Evolutionary conservation across 768 basidiomycete species (phyloP).

Genomic region (Tylopilus balloui): DNA sequence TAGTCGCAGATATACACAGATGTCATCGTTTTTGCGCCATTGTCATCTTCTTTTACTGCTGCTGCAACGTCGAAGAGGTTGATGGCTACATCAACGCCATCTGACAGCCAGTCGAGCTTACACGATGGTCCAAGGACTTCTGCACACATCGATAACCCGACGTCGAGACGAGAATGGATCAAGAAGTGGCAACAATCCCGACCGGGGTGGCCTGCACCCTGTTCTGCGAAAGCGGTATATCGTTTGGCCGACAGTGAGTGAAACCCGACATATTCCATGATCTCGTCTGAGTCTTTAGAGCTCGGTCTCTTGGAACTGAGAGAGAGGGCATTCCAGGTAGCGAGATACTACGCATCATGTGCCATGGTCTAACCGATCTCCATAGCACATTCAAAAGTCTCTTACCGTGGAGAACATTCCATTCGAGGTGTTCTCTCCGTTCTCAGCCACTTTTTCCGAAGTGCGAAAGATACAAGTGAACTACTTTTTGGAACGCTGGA

Average conservation of each 20-base stretch:
- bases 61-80: slow-evolving; percentile 18
- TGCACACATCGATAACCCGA: slow-evolving; percentile 23
- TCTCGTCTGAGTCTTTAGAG: slow-evolving; percentile 37
- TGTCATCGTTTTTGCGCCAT: slow-evolving; percentile 75
- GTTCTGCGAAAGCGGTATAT: slow-evolving; percentile 82
- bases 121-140: slow-evolving; percentile 19
- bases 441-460: slow-evolving; percentile 77
- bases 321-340: slow-evolving; percentile 59
- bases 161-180: slow-evolving; percentile 65
- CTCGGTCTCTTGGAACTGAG: slow-evolving; percentile 70
- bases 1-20: slow-evolving; percentile 73
- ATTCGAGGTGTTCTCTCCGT: slow-evolving; percentile 81
- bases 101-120: slow-evolving; percentile 36
- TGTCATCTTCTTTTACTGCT: slow-evolving; percentile 62
- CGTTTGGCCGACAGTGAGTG: slow-evolving; percentile 75
- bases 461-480: slow-evolving; percentile 78
- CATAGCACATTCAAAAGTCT: slow-evolving; percentile 69
- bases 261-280: neutral
- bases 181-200: slow-evolving; percentile 59
- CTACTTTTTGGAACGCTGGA: slow-evolving; percentile 80
- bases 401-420: slow-evolving; percentile 78
- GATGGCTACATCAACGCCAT: slow-evolving; percentile 20
- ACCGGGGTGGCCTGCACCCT: slow-evolving; percentile 61
- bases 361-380: slow-evolving; percentile 3
- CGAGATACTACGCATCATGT: neutral